Evolutionary conservation across 495 filamentous ascomycete species (phyloP), one percentile per base, ranked within the genome.

Genomic region (Parathielavia appendiculata): DNA sequence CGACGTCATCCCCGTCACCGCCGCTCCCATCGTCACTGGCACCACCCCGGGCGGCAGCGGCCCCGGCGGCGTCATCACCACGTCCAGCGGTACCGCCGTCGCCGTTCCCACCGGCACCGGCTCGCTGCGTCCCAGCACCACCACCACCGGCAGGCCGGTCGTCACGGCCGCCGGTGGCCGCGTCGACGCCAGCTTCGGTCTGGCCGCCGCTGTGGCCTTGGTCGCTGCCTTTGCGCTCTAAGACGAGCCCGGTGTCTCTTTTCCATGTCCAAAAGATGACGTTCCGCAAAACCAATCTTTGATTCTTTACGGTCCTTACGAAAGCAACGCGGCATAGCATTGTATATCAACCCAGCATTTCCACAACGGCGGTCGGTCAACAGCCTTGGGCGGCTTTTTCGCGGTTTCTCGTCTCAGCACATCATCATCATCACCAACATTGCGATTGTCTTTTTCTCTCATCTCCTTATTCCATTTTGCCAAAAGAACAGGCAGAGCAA

Each of bases 21-120:
- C 66, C 41, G 49, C 53, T n/a, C 54, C 62, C 13, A 45, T 43
- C 36, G 54, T 79, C 46, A 87, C 85, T 26, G 63, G 65, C 58
- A 74, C 69, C n/a, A 14, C 14, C 26, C 12, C 52, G 7, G 11
- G 40, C 36, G 62, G 64, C 58, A 75, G 69, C 44, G 57, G 63
- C 17, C 63, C 63, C 34, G 54, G 67, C 43, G 73, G 77, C 23
- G 75, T 67, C 32, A 62, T 22, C 78, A 78, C 76, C 46, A 88
- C 84, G 38, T 61, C 67, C 55, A 75, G 69, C 49, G 62, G 62
- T 32, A 65, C 82, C 19, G 32, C 62, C 59, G 60, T 63, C 48
- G 54, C 54, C 32, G 56, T 58, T 43, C 66, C 69, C 47, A 66
- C 50, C 35, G 61, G 65, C 58, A 72, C 73, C 43, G 69, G 71